phyloP scores from a whole-genome alignment of 2,329 filamentous ascomycete species.

The Daldinia sp. region DNA sequence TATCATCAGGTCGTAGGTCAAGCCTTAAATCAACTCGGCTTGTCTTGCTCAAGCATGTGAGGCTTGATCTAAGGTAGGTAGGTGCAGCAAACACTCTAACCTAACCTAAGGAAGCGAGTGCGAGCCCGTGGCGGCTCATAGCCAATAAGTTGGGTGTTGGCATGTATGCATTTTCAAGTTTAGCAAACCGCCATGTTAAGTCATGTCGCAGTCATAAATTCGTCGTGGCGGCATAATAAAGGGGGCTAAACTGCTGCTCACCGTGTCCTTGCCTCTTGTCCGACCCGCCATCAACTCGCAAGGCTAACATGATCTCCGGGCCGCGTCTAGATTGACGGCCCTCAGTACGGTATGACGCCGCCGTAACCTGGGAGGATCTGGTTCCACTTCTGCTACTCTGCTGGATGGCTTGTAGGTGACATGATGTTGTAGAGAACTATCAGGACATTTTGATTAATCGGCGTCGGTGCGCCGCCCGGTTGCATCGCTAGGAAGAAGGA shows the following conservation, averaged over 20 bases:
- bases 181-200: slow-evolving; percentile 16
- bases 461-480: slow-evolving; percentile 6
- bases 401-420: slow-evolving; percentile 22
- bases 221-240: neutral
- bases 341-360: slow-evolving; percentile 21
- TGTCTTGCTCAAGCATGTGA: slow-evolving; percentile 9
- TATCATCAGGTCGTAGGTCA: slow-evolving; percentile 22
- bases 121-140: neutral
- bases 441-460: slow-evolving; percentile 15
- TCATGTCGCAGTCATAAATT: slow-evolving; percentile 12
- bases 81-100: neutral
- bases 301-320: slow-evolving; percentile 1
- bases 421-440: slow-evolving; percentile 19
- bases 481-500: slow-evolving; percentile 1
- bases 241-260: neutral
- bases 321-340: slow-evolving; percentile 16
- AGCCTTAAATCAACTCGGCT: slow-evolving; percentile 18
- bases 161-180: neutral
- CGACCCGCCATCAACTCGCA: neutral
- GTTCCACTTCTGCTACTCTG: slow-evolving; percentile 27
- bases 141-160: slow-evolving; percentile 1
- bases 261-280: slow-evolving; percentile 7
- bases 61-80: slow-evolving; percentile 3
- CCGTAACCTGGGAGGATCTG: slow-evolving; percentile 25
- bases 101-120: too few relatives aligned